Conservation (phyloP, 345 rosid genomes). For the Corchorus capsularis region DNA sequence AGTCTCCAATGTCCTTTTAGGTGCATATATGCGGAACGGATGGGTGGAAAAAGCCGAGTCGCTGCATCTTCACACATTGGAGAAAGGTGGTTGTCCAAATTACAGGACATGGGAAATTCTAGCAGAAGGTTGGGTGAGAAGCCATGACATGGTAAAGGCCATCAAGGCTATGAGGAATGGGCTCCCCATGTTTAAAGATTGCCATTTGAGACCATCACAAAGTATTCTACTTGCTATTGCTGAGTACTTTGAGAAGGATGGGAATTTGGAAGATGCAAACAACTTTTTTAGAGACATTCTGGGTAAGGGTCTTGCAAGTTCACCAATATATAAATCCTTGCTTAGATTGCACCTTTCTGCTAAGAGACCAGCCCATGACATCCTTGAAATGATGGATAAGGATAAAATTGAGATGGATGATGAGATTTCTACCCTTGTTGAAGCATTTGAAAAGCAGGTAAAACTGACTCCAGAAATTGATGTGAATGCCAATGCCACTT, state of each 20-base stretch:
- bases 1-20: constrained; percentile 48
- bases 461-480: background rate
- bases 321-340: constrained; percentile 45
- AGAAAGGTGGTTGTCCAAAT: constrained; percentile 64
- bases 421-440: constrained; percentile 40
- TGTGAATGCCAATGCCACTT: background rate
- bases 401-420: constrained; percentile 44
- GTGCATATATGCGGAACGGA: constrained; percentile 52
- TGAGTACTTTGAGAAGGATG: constrained; percentile 51
- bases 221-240: constrained; percentile 43
- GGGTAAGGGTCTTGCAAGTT: constrained; percentile 49
- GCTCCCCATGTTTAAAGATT: constrained; percentile 41
- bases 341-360: constrained; percentile 48
- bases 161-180: constrained; percentile 51
- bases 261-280: constrained; percentile 49
- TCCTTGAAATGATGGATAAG: constrained; percentile 57
- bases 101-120: constrained; percentile 82
- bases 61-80: constrained; percentile 42
- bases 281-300: constrained; percentile 42
- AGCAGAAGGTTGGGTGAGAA: constrained; percentile 61
- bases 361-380: constrained; percentile 38
- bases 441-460: constrained; percentile 21
- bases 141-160: constrained; percentile 54
- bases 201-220: constrained; percentile 61
- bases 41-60: constrained; percentile 57